phyloP scores from a whole-genome alignment of 768 basidiomycete species.

The Sporobolomyces pararoseus region DNA sequence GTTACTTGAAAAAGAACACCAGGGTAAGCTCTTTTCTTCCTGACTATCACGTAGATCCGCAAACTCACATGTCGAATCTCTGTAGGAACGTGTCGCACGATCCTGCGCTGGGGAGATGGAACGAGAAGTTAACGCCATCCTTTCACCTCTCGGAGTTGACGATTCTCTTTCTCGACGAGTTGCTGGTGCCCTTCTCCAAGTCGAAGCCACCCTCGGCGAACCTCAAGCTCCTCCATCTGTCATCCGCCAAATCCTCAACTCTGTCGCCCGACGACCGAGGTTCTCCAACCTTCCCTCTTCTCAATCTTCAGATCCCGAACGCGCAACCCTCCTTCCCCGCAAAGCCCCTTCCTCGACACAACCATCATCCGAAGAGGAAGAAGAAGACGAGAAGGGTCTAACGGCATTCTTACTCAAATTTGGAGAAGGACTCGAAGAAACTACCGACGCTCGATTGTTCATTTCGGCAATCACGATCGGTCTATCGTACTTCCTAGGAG shows the following conservation, averaged over 20 bases:
- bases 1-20: constrained; percentile 70
- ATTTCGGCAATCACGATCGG: constrained; percentile 92
- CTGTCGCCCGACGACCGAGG: constrained; percentile 40
- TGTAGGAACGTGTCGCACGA: constrained; percentile 69
- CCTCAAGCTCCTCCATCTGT: constrained; percentile 39
- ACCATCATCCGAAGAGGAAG: constrained; percentile 57
- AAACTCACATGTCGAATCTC: neutral
- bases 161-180: constrained; percentile 73
- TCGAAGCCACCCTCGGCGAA: constrained; percentile 48
- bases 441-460: constrained; percentile 77
- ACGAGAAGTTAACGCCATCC: constrained; percentile 81
- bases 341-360: neutral
- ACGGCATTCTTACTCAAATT: constrained; percentile 94
- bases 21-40: constrained; percentile 9
- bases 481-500: constrained; percentile 82
- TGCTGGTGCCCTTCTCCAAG: constrained; percentile 62
- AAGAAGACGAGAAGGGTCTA: constrained; percentile 69
- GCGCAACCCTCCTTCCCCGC: constrained; percentile 21
- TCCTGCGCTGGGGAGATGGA: constrained; percentile 95
- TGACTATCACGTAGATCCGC: neutral
- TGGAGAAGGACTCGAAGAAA: constrained; percentile 90
- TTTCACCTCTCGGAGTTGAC: constrained; percentile 85
- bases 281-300: constrained; percentile 19
- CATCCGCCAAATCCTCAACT: constrained; percentile 33
- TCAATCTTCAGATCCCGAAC: constrained; percentile 23